phyloP scores from a whole-genome alignment of 148 eudicot species.

The Rhododendron ferrugineum region DNA sequence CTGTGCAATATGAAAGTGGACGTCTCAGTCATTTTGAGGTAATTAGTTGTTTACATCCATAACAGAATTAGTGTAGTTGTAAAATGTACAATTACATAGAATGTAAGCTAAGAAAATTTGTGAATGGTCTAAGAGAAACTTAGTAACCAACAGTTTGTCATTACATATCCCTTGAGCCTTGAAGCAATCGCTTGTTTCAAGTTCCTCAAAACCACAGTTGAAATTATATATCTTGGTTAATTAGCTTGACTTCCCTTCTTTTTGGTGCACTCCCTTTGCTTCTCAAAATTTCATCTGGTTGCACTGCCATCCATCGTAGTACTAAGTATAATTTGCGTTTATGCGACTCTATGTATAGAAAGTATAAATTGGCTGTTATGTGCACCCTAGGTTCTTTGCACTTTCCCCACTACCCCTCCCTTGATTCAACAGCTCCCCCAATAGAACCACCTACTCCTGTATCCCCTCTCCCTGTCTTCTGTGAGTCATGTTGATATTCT shows the following conservation, averaged over 20 bases:
- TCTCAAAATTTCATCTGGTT: not conserved
- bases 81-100: not conserved
- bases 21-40: constrained; percentile 93
- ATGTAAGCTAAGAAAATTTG: not conserved
- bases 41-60: constrained; percentile 11
- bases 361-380: not conserved
- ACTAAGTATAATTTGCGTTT: not conserved
- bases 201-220: not conserved
- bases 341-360: not conserved
- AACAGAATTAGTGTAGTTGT: not conserved
- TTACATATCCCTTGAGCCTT: not conserved
- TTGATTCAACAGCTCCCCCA: not conserved
- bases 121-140: not conserved
- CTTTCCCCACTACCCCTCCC: not conserved
- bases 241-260: not conserved
- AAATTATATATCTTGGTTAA: not conserved
- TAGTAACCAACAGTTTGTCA: not conserved
- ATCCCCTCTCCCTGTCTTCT: not conserved
- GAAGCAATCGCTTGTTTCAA: not conserved
- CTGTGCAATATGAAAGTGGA: constrained; percentile 60
- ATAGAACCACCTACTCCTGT: not conserved
- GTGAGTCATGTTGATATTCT: not conserved
- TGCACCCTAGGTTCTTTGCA: not conserved
- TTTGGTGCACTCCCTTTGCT: not conserved
- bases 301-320: not conserved